Conservation (phyloP, 148 eudicot genomes). For the Rhododendron simsii region DNA sequence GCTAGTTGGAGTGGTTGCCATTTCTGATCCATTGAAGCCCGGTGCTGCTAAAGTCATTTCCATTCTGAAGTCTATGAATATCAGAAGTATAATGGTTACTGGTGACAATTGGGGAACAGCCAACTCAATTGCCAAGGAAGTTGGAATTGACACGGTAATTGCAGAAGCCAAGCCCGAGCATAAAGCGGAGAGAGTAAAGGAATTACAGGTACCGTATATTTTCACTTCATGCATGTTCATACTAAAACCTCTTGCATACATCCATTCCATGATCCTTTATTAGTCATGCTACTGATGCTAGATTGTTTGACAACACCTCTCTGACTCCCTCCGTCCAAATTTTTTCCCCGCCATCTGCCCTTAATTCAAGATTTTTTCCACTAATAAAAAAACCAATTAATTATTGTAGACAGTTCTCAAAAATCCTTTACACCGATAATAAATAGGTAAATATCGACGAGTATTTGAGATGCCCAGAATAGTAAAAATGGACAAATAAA, state of each 20-base stretch:
- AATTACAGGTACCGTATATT: conserved; percentile 52
- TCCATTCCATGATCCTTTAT: not conserved
- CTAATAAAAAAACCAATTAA: not conserved
- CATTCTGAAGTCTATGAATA: conserved; percentile 74
- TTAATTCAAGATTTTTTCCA: not conserved
- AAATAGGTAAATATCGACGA: not conserved
- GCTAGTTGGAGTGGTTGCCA: conserved; percentile 60
- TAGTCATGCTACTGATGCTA: not conserved
- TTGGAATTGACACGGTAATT: conserved; percentile 64
- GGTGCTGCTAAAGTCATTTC: conserved; percentile 74
- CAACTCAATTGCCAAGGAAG: conserved; percentile 74
- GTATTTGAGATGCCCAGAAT: not conserved
- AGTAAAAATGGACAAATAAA: too few species aligned
- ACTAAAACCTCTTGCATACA: not conserved
- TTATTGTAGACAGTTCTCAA: not conserved
- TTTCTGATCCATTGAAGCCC: conserved; percentile 87
- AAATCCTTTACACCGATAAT: not conserved
- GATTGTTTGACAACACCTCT: not conserved
- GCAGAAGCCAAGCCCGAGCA: conserved; percentile 93
- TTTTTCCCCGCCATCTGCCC: not conserved
- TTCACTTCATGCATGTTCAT: not conserved
- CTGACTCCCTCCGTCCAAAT: not conserved
- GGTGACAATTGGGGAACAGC: conserved; percentile 99
- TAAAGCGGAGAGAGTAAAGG: conserved; percentile 78
- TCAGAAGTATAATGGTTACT: conserved; percentile 75